Conservation (phyloP, 2,329 filamentous ascomycete species). For the Cladosporium sp. region DNA sequence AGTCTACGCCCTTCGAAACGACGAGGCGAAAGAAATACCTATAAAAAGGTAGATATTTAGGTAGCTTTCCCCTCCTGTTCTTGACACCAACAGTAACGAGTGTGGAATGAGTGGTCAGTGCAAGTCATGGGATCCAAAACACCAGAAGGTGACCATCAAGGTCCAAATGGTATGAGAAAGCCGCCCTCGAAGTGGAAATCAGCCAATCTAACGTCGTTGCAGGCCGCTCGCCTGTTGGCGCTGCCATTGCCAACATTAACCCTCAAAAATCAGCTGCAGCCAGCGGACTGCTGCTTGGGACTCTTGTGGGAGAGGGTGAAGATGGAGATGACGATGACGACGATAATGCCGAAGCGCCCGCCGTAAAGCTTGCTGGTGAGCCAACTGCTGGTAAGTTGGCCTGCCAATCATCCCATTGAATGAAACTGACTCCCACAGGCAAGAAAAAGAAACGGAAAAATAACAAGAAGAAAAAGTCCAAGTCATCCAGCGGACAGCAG, state of each 20-base stretch:
- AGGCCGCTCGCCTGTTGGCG: constrained; percentile 28
- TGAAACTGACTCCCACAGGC: constrained; percentile 14
- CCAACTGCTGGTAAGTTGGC: background rate
- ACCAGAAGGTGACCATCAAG: constrained; percentile 62
- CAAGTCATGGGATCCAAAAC: constrained; percentile 44
- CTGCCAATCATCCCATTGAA: background rate
- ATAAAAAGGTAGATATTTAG: background rate
- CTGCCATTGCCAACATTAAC: constrained; percentile 27
- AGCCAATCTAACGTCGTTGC: background rate
- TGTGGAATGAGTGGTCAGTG: constrained; percentile 2
- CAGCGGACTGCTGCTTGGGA: constrained; percentile 30
- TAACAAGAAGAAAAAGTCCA: constrained; percentile 67
- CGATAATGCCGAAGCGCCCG: constrained; percentile 5
- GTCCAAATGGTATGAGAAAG: constrained; percentile 38
- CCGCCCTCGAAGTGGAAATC: background rate
- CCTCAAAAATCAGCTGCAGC: constrained; percentile 32
- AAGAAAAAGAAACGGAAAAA: constrained; percentile 19
- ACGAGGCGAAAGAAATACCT: background rate
- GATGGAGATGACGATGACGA: constrained; percentile 28
- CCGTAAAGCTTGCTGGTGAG: constrained; percentile 11
- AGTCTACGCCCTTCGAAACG: background rate
- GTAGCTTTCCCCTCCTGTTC: background rate
- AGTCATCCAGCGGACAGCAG: constrained; percentile 65
- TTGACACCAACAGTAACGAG: background rate
- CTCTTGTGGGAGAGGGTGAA: constrained; percentile 30